Conservation (phyloP, 352 stramenopile genomes). For the Discostella stelligera region DNA sequence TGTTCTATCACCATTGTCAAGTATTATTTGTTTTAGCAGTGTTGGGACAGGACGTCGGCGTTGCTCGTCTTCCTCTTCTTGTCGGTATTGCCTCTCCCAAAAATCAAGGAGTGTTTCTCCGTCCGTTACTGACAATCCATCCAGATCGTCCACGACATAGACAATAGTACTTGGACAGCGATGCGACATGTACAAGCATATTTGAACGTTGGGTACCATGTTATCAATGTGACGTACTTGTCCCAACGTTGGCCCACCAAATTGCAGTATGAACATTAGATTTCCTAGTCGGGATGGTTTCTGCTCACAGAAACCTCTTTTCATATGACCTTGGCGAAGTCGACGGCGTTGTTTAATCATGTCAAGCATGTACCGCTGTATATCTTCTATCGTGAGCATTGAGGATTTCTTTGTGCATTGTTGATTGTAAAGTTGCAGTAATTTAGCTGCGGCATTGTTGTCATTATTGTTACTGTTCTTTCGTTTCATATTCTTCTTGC, state of each 20-base stretch:
- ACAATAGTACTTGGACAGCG: constrained; percentile 60
- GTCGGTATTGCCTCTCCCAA: constrained; percentile 31
- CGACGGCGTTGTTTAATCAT: constrained; percentile 35
- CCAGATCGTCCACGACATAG: constrained; percentile 49
- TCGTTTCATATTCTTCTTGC: background rate
- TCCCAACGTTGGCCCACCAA: constrained; percentile 47
- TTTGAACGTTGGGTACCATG: constrained; percentile 62
- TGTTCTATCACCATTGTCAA: constrained; percentile 10
- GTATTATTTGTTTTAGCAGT: constrained; percentile 35
- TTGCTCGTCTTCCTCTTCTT: background rate
- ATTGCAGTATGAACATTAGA: constrained; percentile 68
- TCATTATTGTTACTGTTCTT: constrained; percentile 13
- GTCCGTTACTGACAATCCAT: constrained; percentile 37
- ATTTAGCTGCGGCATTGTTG: constrained; percentile 10
- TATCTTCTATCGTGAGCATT: constrained; percentile 46
- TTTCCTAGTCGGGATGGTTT: constrained; percentile 46
- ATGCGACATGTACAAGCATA: constrained; percentile 66
- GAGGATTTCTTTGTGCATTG: constrained; percentile 12
- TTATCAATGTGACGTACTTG: constrained; percentile 73
- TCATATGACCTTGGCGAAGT: background rate
- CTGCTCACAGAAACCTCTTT: constrained; percentile 11
- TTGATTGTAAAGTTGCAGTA: constrained; percentile 39
- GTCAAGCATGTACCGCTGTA: constrained; percentile 58
- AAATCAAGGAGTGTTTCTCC: constrained; percentile 38
- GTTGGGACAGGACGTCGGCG: constrained; percentile 13